These are phyloP conservation scores for Phytophthora boehmeriae DNA, from an alignment of 352 stramenopile genomes.

Conservation along the genomic window DNA sequence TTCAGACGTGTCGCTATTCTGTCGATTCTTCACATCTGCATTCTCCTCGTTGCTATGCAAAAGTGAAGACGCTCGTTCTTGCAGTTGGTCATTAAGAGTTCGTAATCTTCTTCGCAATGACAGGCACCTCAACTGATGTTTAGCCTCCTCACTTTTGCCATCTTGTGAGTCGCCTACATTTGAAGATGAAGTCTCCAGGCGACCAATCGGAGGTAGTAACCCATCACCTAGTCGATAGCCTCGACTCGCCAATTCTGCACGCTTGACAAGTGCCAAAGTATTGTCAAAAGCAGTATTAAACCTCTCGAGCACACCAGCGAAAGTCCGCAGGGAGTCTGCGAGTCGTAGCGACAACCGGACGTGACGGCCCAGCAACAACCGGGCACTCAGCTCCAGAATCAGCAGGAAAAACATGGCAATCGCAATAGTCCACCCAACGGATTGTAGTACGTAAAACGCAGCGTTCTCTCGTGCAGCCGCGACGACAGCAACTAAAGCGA, in stretches of 20 bases:
- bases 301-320: slow-evolving; percentile 12
- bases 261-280: slow-evolving; percentile 59
- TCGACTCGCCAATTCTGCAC: slow-evolving; percentile 54
- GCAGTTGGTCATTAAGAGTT: slow-evolving; percentile 53
- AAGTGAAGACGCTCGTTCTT: slow-evolving; percentile 6
- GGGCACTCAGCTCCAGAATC: slow-evolving; percentile 17
- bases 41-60: neutral
- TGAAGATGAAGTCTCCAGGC: slow-evolving; percentile 38
- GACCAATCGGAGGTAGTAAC: slow-evolving; percentile 56
- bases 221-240: slow-evolving; percentile 54
- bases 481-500: neutral
- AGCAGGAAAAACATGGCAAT: slow-evolving; percentile 4
- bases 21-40: neutral
- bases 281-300: slow-evolving; percentile 35
- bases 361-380: slow-evolving; percentile 24
- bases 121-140: slow-evolving; percentile 41
- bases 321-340: slow-evolving; percentile 7
- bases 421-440: slow-evolving; percentile 4
- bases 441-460: slow-evolving; percentile 1
- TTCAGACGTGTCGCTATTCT: slow-evolving; percentile 1
- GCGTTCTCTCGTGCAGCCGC: neutral
- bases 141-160: slow-evolving; percentile 2
- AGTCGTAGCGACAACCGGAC: slow-evolving; percentile 12
- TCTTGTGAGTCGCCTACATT: neutral
- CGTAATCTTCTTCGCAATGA: slow-evolving; percentile 46